Percentiles rank a stretch among this genome's conserved stretches.
phyloP scores from a whole-genome alignment of 208 protist species.

The Trypanosoma avium region DNA sequence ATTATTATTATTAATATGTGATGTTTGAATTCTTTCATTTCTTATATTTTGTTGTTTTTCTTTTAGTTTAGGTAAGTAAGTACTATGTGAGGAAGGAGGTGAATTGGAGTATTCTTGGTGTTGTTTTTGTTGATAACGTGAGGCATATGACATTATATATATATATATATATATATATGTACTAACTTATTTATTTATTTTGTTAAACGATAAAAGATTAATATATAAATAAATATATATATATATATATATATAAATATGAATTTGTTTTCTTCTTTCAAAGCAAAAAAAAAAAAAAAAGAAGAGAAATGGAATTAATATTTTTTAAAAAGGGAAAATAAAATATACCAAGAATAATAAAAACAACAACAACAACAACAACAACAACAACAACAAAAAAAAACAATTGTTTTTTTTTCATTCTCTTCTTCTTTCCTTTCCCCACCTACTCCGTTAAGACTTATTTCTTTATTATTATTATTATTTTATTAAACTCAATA shows the following conservation, averaged over 20 bases:
- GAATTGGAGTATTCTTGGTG: too few relatives aligned
- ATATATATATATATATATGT: not conserved
- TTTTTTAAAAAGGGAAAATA: not conserved
- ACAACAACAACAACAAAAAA: not conserved
- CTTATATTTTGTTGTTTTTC: too few relatives aligned
- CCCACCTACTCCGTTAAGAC: not conserved
- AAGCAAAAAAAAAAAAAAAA: constrained; percentile 7
- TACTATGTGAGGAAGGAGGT: too few relatives aligned
- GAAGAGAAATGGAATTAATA: too few relatives aligned
- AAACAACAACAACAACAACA: not conserved
- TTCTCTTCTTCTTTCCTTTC: not conserved
- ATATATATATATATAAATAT: not conserved
- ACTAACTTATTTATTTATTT: too few relatives aligned
- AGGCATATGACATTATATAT: constrained; percentile 1
- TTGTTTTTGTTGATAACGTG: not conserved
- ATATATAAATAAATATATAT: not conserved
- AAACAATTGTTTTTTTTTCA: not conserved
- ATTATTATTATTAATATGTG: not conserved
- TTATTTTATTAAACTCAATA: too few relatives aligned
- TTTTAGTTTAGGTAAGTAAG: too few relatives aligned
- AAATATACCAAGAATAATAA: not conserved
- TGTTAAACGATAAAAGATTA: too few relatives aligned
- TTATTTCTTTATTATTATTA: not conserved
- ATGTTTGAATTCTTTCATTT: too few relatives aligned
- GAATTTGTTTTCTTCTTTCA: not conserved